Conservation (phyloP, 202 grass and related monocot species). For the Eragrostis tef region DNA sequence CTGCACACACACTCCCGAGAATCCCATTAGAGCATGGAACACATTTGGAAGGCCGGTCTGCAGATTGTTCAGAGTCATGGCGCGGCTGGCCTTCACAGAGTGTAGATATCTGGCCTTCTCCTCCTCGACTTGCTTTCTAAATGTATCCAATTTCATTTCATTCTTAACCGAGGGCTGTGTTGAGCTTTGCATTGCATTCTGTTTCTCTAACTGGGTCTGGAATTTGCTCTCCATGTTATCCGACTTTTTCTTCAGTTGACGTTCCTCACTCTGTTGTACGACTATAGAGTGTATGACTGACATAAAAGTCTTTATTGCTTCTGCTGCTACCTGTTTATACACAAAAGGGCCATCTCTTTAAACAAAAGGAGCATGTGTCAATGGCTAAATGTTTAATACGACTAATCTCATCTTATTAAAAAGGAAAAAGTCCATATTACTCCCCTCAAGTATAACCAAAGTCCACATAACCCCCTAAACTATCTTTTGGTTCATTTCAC, state of each 20-base stretch:
- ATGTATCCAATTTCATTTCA: constrained; percentile 67
- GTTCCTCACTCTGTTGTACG: constrained; percentile 75
- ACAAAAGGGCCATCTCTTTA: constrained; percentile 6
- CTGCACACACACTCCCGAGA: constrained; percentile 63
- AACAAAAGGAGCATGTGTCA: constrained; percentile 31
- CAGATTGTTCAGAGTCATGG: constrained; percentile 82
- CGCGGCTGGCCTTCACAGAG: constrained; percentile 71
- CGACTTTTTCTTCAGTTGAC: constrained; percentile 71
- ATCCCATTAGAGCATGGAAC: constrained; percentile 82
- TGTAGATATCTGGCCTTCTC: constrained; percentile 79
- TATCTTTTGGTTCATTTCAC: no score
- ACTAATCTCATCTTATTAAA: neutral
- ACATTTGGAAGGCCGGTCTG: constrained; percentile 87
- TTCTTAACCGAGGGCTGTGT: constrained; percentile 44
- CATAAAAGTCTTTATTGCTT: constrained; percentile 82
- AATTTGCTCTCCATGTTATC: constrained; percentile 64
- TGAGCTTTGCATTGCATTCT: constrained; percentile 49
- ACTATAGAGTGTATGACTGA: constrained; percentile 74
- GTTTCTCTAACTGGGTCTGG: constrained; percentile 63
- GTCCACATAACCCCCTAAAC: no score
- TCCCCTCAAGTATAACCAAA: no score
- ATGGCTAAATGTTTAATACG: constrained; percentile 34
- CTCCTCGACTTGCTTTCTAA: constrained; percentile 77
- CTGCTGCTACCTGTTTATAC: constrained; percentile 73
- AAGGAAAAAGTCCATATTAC: no score